Base-by-base conservation (phyloP, 179 eudicot species). In the Silene vulgaris region DNA sequence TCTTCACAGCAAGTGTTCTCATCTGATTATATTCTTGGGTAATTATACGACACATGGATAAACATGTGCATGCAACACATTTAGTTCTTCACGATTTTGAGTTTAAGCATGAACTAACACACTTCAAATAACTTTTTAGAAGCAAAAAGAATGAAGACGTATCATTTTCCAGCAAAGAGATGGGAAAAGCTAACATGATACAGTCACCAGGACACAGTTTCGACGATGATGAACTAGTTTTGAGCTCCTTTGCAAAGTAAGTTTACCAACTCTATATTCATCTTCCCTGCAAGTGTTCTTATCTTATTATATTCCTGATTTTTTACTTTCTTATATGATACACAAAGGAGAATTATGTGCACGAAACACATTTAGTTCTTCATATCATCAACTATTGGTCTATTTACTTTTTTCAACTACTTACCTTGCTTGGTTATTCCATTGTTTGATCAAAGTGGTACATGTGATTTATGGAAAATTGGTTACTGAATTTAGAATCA, bases 211-310 rank as follows among this genome's bases (percentile, higher is more conserved):
- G 74, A 48, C 82, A 76, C 72, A 77, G 69, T 76, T 88, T 91
- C 73, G 98, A 86, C 75, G 87, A 56, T 16, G 60, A 87, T 71
- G 91, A 89, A 72, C 28, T 57, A 75, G 56, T 76, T 56, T 80
- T 87, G 67, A 82, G 84, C 79, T 85, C 93, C 54, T 20, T 85
- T 63, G 60, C 85, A 63, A 82, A 74, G 98, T 91, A 84, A 79
- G 87, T 75, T 57, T 69, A 69, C 50, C 63, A 56, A 40, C 79
- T 70, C 21, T 9, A 69, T 79, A 68, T 48, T 64, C 72, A 40
- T 43, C 74, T 40, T 64, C 70, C 14, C 19, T 40, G 56, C 73
- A 66, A 71, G 35, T 2, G 40, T 12, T 52, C 37, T 19, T 40
- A 12, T 54, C 43, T 16, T 52, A 14, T 16, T 16, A 6, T 9